These are phyloP conservation scores for Arthrobotrys iridis DNA, from an alignment of 2,329 filamentous ascomycete species.

Conservation along the genomic window DNA sequence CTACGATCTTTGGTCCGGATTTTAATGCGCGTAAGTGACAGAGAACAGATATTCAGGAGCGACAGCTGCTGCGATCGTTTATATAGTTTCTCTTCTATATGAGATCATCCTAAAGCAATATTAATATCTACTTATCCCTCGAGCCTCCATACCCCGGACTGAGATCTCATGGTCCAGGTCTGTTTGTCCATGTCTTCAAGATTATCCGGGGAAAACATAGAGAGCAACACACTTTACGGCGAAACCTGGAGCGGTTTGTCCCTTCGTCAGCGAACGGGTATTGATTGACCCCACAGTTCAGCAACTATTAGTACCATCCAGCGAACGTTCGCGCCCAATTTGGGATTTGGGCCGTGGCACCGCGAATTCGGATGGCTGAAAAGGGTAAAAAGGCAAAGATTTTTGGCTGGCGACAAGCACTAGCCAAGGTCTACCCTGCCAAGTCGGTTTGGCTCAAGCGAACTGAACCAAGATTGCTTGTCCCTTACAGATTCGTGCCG, in stretches of 20 bases:
- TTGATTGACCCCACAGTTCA: conserved; percentile 29
- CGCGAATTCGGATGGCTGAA: conserved; percentile 42
- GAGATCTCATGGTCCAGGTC: conserved; percentile 2
- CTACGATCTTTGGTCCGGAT: conserved; percentile 3
- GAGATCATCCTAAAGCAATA: neutral
- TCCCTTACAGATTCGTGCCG: conserved; percentile 24
- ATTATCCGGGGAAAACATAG: conserved; percentile 36
- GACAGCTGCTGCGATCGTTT: conserved; percentile 3
- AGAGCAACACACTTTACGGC: conserved; percentile 52
- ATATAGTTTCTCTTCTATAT: conserved; percentile 13
- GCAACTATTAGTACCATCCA: neutral
- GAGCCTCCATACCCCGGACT: conserved; percentile 8
- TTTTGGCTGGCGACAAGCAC: conserved; percentile 36
- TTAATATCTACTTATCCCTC: conserved; percentile 21
- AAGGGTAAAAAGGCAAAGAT: conserved; percentile 39
- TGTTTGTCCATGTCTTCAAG: conserved; percentile 30
- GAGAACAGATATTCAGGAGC: neutral
- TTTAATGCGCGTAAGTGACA: conserved; percentile 15
- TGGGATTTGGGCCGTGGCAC: conserved; percentile 42
- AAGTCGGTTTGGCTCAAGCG: conserved; percentile 37
- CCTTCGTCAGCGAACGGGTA: conserved; percentile 1
- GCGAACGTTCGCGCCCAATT: neutral
- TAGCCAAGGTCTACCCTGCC: conserved; percentile 42
- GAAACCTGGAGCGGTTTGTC: conserved; percentile 41
- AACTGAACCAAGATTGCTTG: conserved; percentile 24